Conservation (phyloP, 2,329 filamentous ascomycete species). For the Diaporthe destruens region DNA sequence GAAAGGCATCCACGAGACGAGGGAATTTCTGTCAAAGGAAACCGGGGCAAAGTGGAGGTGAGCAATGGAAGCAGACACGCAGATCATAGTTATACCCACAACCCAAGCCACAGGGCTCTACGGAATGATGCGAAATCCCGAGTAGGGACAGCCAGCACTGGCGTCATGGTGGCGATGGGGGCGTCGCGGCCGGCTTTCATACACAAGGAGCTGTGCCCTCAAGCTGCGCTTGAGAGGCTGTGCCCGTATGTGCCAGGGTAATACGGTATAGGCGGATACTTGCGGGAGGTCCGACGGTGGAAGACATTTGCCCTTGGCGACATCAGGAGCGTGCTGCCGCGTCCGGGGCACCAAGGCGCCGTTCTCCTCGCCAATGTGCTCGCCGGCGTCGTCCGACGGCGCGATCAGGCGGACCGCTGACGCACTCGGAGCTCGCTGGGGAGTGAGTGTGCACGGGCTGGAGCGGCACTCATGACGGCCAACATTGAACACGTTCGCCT, state of each 20-base stretch:
- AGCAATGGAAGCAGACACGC: too few relatives aligned
- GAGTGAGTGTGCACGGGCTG: not conserved
- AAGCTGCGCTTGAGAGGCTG: not conserved
- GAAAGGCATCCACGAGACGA: too few relatives aligned
- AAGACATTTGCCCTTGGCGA: not conserved
- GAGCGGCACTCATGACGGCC: conserved; percentile 5
- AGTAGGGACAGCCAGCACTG: too few relatives aligned
- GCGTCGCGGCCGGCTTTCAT: not conserved
- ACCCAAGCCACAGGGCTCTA: not conserved
- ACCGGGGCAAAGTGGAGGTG: too few relatives aligned
- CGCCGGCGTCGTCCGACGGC: not conserved
- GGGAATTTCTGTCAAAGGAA: too few relatives aligned
- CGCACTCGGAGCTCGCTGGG: conserved; percentile 2
- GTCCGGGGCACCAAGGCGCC: not conserved
- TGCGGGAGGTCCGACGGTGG: not conserved
- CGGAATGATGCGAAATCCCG: too few relatives aligned
- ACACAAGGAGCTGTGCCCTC: conserved; percentile 6
- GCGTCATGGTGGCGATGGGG: too few relatives aligned
- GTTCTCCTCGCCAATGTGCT: conserved; percentile 6
- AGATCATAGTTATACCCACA: not conserved
- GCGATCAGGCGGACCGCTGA: not conserved
- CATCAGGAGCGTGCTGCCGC: conserved; percentile 16
- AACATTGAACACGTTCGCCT: conserved; percentile 1
- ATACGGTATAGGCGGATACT: not conserved
- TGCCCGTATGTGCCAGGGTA: not conserved